A percentile compares a stretch with the other conserved stretches of the same genome.
Evolutionary conservation across 1,284 basidiomycete genomes (phyloP).

Genomic region (Wolfiporia cocos): DNA sequence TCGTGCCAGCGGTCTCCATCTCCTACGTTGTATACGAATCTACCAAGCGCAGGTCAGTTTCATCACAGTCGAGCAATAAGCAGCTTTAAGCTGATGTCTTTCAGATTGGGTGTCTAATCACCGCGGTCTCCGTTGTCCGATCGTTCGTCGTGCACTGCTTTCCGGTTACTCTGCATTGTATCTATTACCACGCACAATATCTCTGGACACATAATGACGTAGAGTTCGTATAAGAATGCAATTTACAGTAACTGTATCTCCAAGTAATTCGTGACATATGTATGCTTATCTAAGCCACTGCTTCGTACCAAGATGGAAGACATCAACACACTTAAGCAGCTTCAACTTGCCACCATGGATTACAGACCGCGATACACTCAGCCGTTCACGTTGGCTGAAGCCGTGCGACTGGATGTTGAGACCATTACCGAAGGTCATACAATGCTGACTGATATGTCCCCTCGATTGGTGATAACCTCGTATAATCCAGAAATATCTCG

Average conservation of each 20-base stretch:
- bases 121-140: no score
- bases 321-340: no score
- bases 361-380: slow-evolving; percentile 63
- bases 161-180: slow-evolving; percentile 17
- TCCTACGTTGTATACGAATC: slow-evolving; percentile 90
- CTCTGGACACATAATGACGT: not conserved
- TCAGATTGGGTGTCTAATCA: slow-evolving; percentile 42
- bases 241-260: not conserved
- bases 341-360: slow-evolving; percentile 51
- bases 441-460: not conserved
- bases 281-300: no score
- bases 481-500: slow-evolving; percentile 59
- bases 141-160: slow-evolving; percentile 12
- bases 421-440: slow-evolving; percentile 63
- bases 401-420: slow-evolving; percentile 55
- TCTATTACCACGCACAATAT: slow-evolving; percentile 14
- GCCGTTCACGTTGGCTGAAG: slow-evolving; percentile 71
- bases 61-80: slow-evolving; percentile 1
- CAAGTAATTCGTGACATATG: no score
- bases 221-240: not conserved
- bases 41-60: slow-evolving; percentile 64
- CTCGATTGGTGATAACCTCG: slow-evolving; percentile 1
- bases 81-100: slow-evolving; percentile 9
- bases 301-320: no score
- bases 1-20: slow-evolving; percentile 92